These are phyloP conservation scores for Hemileccinum rubropunctum DNA, from an alignment of 768 basidiomycete species.

Conservation along the genomic window DNA sequence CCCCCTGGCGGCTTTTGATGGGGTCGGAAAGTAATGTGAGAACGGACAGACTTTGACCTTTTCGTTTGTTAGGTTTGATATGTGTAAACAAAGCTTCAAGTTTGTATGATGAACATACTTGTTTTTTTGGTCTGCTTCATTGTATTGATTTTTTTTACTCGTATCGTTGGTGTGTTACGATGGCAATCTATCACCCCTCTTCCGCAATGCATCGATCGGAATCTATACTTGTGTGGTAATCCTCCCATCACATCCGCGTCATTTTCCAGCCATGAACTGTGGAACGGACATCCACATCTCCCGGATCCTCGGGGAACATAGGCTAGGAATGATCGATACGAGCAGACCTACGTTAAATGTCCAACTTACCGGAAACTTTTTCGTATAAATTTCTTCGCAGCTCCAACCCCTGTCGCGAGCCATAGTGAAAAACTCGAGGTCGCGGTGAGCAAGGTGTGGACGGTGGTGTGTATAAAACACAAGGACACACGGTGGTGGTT, in stretches of 20 bases:
- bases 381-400: slow-evolving; percentile 65
- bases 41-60: background rate
- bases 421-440: slow-evolving; percentile 77
- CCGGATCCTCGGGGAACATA: slow-evolving; percentile 89
- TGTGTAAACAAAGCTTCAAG: background rate
- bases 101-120: background rate
- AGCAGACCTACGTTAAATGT: background rate
- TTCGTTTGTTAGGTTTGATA: background rate
- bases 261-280: slow-evolving; percentile 87
- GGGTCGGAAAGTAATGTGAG: background rate
- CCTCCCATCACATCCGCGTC: slow-evolving; percentile 17
- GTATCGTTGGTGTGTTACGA: too few relatives aligned
- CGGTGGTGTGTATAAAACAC: slow-evolving; percentile 91
- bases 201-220: too few relatives aligned
- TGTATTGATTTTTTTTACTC: background rate
- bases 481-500: slow-evolving; percentile 46
- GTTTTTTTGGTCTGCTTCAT: background rate
- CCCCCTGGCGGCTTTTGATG: background rate
- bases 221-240: background rate
- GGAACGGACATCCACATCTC: slow-evolving; percentile 70
- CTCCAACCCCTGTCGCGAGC: slow-evolving; percentile 65
- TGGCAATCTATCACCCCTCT: too few relatives aligned
- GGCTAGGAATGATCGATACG: slow-evolving; percentile 42
- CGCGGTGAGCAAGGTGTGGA: slow-evolving; percentile 77
- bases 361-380: slow-evolving; percentile 55